Percentiles rank a stretch among this genome's conserved stretches.
phyloP scores from a whole-genome alignment of 2,329 filamentous ascomycete species.

The Setomelanomma holmii region DNA sequence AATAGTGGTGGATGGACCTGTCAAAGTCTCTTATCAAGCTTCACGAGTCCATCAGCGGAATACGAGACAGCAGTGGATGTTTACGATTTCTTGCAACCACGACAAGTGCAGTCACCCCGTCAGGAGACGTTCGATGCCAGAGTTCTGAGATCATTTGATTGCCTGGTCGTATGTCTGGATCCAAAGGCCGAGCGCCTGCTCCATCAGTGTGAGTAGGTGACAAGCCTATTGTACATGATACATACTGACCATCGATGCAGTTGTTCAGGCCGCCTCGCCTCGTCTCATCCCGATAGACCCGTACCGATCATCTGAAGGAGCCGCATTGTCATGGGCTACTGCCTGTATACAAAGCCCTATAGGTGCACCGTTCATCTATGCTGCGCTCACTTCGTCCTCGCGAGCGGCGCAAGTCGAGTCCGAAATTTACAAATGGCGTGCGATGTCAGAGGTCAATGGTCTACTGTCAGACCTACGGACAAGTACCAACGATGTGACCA shows the following conservation, averaged over 20 bases:
- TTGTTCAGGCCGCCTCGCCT: constrained; percentile 26
- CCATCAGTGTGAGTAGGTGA: constrained; percentile 43
- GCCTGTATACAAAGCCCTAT: constrained; percentile 28
- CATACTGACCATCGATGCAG: constrained; percentile 18
- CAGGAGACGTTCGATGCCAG: constrained; percentile 19
- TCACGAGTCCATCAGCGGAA: constrained; percentile 21
- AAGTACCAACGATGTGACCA: constrained; percentile 38
- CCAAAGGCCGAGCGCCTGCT: constrained; percentile 26
- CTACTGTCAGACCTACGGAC: constrained; percentile 30
- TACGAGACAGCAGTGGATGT: constrained; percentile 17
- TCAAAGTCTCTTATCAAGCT: constrained; percentile 18
- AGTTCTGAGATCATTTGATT: constrained; percentile 30
- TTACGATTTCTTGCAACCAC: constrained; percentile 13
- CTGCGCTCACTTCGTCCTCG: constrained; percentile 30
- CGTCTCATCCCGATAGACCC: constrained; percentile 38
- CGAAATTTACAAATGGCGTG: constrained; percentile 35
- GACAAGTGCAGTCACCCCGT: constrained; percentile 6
- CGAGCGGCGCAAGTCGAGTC: constrained; percentile 25
- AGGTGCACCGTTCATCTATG: constrained; percentile 40
- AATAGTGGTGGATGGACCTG: constrained; percentile 18
- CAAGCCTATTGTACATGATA: too few species aligned
- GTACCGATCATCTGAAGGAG: constrained; percentile 22
- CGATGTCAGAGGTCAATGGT: constrained; percentile 38
- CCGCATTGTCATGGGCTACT: constrained; percentile 36
- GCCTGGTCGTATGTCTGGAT: constrained; percentile 32